Evolutionary conservation across 1,284 basidiomycete species (phyloP).

Genomic region (Apiotrichum akiyoshidainum): DNA sequence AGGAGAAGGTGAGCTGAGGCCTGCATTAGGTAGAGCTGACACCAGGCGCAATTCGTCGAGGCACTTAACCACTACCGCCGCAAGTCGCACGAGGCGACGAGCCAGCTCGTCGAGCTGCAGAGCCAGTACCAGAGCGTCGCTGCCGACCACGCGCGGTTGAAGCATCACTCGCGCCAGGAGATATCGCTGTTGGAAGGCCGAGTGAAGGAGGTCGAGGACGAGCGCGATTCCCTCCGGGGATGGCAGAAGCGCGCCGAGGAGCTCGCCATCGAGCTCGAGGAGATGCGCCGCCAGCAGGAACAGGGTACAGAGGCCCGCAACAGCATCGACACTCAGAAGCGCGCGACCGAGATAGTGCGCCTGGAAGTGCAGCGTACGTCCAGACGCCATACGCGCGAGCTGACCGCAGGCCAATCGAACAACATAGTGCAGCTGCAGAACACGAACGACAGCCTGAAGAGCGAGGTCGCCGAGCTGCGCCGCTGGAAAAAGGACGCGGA

Average conservation of each 20-base stretch:
- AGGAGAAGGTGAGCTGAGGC: constrained; percentile 31
- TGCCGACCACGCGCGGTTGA: neutral
- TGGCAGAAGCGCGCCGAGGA: constrained; percentile 40
- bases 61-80: constrained; percentile 1
- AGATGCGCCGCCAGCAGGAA: constrained; percentile 31
- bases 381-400: neutral
- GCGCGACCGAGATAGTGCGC: constrained; percentile 28
- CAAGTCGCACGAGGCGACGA: neutral
- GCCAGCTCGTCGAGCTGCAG: neutral
- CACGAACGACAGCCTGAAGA: constrained; percentile 34
- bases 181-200: constrained; percentile 26
- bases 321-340: constrained; percentile 25
- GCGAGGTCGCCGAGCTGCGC: constrained; percentile 40
- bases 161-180: constrained; percentile 20
- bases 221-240: constrained; percentile 28
- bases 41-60: constrained; percentile 4
- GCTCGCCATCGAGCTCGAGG: constrained; percentile 44
- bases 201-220: constrained; percentile 32
- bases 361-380: constrained; percentile 43
- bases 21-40: neutral
- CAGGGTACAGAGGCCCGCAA: constrained; percentile 21
- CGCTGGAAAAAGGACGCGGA: constrained; percentile 44
- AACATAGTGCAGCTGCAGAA: constrained; percentile 34
- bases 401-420: constrained; percentile 36
- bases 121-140: neutral